Evolutionary conservation across 2,329 filamentous ascomycete genomes (phyloP).

Genomic region (Fusarium tanahbumbuense): DNA sequence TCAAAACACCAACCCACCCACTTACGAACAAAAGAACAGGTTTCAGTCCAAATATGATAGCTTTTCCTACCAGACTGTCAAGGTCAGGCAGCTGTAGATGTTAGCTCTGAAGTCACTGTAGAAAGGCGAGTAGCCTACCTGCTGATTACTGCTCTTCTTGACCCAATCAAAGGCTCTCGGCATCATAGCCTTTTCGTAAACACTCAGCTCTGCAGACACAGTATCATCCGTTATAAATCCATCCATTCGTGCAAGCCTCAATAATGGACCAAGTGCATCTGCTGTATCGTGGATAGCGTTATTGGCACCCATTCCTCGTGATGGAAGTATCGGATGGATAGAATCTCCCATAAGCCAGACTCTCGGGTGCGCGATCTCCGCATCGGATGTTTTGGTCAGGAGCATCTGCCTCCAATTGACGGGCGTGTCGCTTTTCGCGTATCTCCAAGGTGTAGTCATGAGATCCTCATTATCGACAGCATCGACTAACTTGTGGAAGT

Average conservation of each 20-base stretch:
- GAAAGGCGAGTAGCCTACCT: neutral
- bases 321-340: neutral
- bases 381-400: rapidly evolving
- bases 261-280: neutral
- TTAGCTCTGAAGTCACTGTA: neutral
- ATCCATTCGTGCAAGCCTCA: rapidly evolving
- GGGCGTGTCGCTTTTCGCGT: neutral
- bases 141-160: neutral
- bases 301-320: neutral
- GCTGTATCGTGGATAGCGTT: neutral
- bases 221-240: neutral
- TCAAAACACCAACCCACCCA: neutral
- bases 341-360: neutral
- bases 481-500: neutral
- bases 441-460: neutral
- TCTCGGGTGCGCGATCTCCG: rapidly evolving
- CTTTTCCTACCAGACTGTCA: neutral
- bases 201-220: rapidly evolving
- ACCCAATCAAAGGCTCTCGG: neutral
- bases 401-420: neutral
- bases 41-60: neutral
- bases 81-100: neutral
- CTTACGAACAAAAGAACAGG: rapidly evolving
- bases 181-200: neutral
- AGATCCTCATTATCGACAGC: neutral